Conservation (phyloP, 2,329 filamentous ascomycete genomes). For the Neonectria magnoliae region DNA sequence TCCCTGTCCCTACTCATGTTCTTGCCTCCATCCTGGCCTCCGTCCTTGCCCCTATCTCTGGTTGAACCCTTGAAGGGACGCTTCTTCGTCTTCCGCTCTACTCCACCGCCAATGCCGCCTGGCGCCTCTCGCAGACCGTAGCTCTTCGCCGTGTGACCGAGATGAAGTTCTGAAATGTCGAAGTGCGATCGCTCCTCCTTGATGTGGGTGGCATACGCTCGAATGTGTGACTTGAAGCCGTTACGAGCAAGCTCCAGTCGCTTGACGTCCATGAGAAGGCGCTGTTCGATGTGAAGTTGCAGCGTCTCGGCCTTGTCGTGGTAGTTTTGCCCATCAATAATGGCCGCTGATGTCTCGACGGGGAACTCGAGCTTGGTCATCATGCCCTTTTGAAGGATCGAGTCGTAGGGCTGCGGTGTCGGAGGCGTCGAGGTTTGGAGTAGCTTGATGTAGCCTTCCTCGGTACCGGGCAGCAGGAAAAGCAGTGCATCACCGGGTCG, state of each 20-base stretch:
- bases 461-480: constrained; percentile 89
- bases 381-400: constrained; percentile 73
- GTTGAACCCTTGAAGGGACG: constrained; percentile 44
- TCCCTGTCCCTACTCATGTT: constrained; percentile 49
- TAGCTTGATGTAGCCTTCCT: constrained; percentile 88
- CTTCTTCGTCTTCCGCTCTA: constrained; percentile 59
- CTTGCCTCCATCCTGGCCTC: constrained; percentile 40
- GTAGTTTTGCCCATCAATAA: constrained; percentile 54
- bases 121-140: constrained; percentile 92
- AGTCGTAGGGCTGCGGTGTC: constrained; percentile 62
- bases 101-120: constrained; percentile 76
- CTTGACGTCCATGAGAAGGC: constrained; percentile 68
- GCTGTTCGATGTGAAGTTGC: constrained; percentile 69
- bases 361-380: constrained; percentile 70
- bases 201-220: constrained; percentile 94
- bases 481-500: constrained; percentile 86
- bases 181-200: constrained; percentile 87
- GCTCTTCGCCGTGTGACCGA: constrained; percentile 93
- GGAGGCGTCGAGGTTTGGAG: constrained; percentile 65
- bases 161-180: constrained; percentile 88
- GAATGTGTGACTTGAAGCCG: constrained; percentile 90
- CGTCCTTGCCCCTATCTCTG: constrained; percentile 52
- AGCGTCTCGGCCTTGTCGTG: constrained; percentile 65
- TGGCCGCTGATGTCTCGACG: constrained; percentile 71
- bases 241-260: constrained; percentile 83